Conservation (phyloP, 257 asterid species). For the Galeopsis tetrahit region DNA sequence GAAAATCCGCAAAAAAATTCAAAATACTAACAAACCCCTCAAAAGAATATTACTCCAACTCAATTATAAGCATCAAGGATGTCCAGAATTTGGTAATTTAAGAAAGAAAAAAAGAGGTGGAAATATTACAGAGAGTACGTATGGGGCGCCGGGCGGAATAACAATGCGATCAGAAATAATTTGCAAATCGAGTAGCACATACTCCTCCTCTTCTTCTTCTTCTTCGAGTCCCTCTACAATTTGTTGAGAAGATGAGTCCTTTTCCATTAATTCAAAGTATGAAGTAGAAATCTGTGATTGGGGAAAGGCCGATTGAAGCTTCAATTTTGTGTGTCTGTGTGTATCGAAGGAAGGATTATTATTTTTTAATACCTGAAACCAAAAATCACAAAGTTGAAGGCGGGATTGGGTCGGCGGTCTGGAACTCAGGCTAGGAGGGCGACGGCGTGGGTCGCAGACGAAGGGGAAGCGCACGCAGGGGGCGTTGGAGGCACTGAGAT, state of each 20-base stretch:
- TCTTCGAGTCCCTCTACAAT: slow-evolving; percentile 22
- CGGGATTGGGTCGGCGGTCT: too few relatives aligned
- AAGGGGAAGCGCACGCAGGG: too few relatives aligned
- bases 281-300: too few relatives aligned
- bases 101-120: slow-evolving; percentile 1
- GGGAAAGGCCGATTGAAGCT: too few relatives aligned
- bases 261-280: slow-evolving; percentile 19
- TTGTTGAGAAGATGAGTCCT: background rate
- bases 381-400: too few relatives aligned
- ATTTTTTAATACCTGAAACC: too few relatives aligned
- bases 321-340: too few relatives aligned
- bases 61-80: background rate
- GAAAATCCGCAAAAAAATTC: background rate
- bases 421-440: too few relatives aligned
- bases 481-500: too few relatives aligned
- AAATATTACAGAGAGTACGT: slow-evolving; percentile 64
- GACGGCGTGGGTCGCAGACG: too few relatives aligned
- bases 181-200: slow-evolving; percentile 69
- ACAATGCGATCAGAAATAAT: slow-evolving; percentile 45
- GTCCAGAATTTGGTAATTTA: slow-evolving; percentile 3
- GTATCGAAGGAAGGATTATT: too few relatives aligned
- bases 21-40: background rate
- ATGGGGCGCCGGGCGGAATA: slow-evolving; percentile 75
- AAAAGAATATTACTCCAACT: background rate
- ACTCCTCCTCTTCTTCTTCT: slow-evolving; percentile 60